Evolutionary conservation across 2,329 filamentous ascomycete species (phyloP), one percentile per base, ranked within the genome.

Genomic region (Trichophyton equinum): DNA sequence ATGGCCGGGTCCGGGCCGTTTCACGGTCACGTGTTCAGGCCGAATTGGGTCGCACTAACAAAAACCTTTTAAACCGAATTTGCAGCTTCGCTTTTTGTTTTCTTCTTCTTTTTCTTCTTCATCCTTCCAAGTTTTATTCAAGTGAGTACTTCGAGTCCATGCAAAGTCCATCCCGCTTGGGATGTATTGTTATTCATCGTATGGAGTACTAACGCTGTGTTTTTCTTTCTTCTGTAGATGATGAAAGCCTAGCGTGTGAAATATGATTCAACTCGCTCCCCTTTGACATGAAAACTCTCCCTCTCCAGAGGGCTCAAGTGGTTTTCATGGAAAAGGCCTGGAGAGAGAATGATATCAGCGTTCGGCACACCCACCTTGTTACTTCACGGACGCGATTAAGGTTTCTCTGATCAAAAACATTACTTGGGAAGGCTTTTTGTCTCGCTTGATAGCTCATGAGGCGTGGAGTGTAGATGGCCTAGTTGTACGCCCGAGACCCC

Each of bases 51-150:
- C 27, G 27, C 51, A 55, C 51, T 55, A 55, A 27, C 46, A 11
- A 22, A 55, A 36, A 55, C 15, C 56, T 42, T 33, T 53, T 7
- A 55, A 55, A 36, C 7, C 7, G n/a, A 27, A n/a, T 62, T 62
- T 59, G 40, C 36, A 11, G 9, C 49, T 49, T 59, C 66, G 40
- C 27, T 18, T 44, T 44, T 44, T 20, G 40, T 67, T 38, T 64
- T 68, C 73, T 74, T 42, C 75, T 75, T 77, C 79, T 75, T 81
- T 81, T 73, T 73, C 71, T 76, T 85, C 82, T 87, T 85, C 82
- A 92, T 90, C 91, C 90, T 95, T 96, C 91, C 91, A 90, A 89
- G 91, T 96, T 95, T 95, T 95, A 87, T 85, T 86, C 84, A 89
- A 80, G 91, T 96, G 81, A 83, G 91, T 84, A 42, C 18, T 13